Evolutionary conservation across 1,139 yeast species (phyloP), one percentile per base, ranked within the genome.

Genomic region (Taphrina betulina): DNA sequence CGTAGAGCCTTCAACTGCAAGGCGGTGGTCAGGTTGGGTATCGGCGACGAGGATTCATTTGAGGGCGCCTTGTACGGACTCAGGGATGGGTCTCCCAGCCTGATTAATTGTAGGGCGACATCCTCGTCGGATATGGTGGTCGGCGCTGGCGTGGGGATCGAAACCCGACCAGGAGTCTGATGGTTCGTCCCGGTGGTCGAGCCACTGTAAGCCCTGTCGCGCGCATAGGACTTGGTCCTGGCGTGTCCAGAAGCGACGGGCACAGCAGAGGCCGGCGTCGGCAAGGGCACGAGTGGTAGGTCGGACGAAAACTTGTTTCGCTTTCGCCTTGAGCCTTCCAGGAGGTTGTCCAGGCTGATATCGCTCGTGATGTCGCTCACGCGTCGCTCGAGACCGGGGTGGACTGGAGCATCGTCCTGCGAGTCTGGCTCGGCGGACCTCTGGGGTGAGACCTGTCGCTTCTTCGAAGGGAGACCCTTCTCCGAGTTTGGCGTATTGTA

Each of bases 121-220:
- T 57, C 60, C 31, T 57, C 60, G 12, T 57, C 60, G 14, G 53
- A 42, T 10, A 57, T 45, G 16, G 59, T 52, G 8, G 56, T 51
- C 40, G 57, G 57, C n/a, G 57, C 57, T 5, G 57, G 57, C 10
- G 57, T 53, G 8, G 57, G 57, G 12, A 53, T 29, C 23, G 54
- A 50, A n/a, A 40, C 54, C 19, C 54, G 38, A 3, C 54, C 54
- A 3, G 54, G 54, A 14, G 44, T 28, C 37, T 42, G 44, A 23
- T 34, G 31, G 17, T 24, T 16, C n/a, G 54, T 38, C 14, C 40
- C 38, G 17, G 46, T 50, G 14, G 44, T 41, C 14, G 37, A 33
- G 2, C 29, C 46, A 16, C 54, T 34, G 23, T 19, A 31, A 17
- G 41, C 41, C 23, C 41, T 22, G 7, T 35, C 34, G 52, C 41